Base-by-base conservation (phyloP, 352 stramenopile species). In the Globisporangium paddicum region DNA sequence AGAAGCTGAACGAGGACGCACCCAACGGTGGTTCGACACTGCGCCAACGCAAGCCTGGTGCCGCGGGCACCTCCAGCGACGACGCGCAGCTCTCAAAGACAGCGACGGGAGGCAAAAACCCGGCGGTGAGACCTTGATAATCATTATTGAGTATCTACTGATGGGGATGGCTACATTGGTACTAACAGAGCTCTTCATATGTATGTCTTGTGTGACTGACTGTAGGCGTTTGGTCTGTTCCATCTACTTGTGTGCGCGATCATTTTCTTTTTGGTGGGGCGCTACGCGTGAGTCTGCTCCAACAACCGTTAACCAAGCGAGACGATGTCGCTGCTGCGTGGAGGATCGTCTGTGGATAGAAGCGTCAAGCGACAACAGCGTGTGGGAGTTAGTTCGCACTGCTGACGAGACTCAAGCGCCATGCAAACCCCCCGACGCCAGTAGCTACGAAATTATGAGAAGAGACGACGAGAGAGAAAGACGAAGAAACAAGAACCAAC, bases 241-340 rank as follows among this genome's bases (percentile, higher is more conserved):
- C 86, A 96, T 63, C 58, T 96, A 42, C 61, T 94, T 23, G 71
- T 96, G 47, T 93, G 82, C 58, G 84, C 84, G 45, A 90, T 96
- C 69, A 83, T 96, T 69, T 94, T 93, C 77, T 96, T 94, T 74
- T 77, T 96, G 66, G 73, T 96, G 61, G 86, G 86, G 3, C 84
- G 83, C 68, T 96, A 91, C 63, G 93, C 89, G 68, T 93, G 75
- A 62, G 37, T 42, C 37, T 9, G 37, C 37, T 32, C 28, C 28
- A 32, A 32, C 28, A 32, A 32, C 28, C 28, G 28, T 32, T 32
- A n/a, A 45, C 23, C 8, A 23, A 13, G 26, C 13, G 30, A 41
- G 47, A 40, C 18, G 25, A 34, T 26, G 28, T 23, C 25, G 47
- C 49, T 55, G 30, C 30, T 21, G 49, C 8, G 26, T 9, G n/a